Conservation (phyloP, 2,329 filamentous ascomycete species). For the Trichoderma pleuroti region DNA sequence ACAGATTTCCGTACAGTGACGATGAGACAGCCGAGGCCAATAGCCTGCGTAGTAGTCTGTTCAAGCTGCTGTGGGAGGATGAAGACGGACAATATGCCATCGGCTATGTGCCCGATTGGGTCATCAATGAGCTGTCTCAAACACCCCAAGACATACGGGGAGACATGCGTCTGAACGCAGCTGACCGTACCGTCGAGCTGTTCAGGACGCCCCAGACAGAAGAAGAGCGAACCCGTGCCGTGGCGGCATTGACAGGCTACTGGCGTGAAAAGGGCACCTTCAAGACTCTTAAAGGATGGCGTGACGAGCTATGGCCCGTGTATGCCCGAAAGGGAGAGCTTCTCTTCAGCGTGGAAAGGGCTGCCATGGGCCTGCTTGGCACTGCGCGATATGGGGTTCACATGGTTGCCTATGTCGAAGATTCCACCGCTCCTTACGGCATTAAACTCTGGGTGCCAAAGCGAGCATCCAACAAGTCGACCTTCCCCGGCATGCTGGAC, state of each 20-base stretch:
- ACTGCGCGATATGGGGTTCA: conserved; percentile 77
- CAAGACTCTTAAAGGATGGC: conserved; percentile 71
- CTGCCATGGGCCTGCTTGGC: conserved; percentile 70
- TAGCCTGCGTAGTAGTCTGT: conserved; percentile 57
- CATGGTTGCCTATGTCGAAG: conserved; percentile 67
- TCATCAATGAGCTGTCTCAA: conserved; percentile 47
- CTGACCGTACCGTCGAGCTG: conserved; percentile 60
- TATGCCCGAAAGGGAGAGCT: conserved; percentile 62
- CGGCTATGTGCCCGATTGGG: conserved; percentile 55
- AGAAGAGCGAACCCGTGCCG: conserved; percentile 56
- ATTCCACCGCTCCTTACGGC: conserved; percentile 42
- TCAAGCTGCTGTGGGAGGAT: conserved; percentile 62
- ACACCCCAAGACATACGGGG: conserved; percentile 51
- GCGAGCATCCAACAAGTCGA: conserved; percentile 73
- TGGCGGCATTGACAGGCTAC: conserved; percentile 56
- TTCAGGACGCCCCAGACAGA: conserved; percentile 54
- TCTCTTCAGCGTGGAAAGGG: conserved; percentile 74
- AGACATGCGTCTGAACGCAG: conserved; percentile 58
- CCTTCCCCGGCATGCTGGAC: conserved; percentile 88
- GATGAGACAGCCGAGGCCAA: conserved; percentile 54
- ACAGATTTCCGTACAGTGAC: conserved; percentile 74
- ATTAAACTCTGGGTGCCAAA: conserved; percentile 82
- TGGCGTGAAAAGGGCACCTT: conserved; percentile 73
- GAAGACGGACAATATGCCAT: conserved; percentile 61
- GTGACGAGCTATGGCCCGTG: conserved; percentile 75